These are phyloP conservation scores for Neurospora sp. DNA, from an alignment of 495 filamentous ascomycete species.

Conservation along the genomic window DNA sequence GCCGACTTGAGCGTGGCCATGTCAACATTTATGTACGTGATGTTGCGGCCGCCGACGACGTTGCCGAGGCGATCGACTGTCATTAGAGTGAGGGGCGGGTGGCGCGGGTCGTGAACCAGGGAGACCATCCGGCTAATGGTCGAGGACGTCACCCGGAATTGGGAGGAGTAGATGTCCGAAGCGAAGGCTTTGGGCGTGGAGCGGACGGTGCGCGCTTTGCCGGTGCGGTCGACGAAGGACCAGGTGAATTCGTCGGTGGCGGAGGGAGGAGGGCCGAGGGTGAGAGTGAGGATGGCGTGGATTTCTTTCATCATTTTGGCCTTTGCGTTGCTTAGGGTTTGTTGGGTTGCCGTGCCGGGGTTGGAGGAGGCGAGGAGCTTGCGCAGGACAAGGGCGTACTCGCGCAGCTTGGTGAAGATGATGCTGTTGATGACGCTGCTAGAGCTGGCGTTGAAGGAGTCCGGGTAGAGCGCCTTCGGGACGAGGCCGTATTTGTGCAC, in stretches of 20 bases:
- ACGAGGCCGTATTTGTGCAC: slow-evolving; percentile 79
- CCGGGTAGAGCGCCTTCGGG: slow-evolving; percentile 70
- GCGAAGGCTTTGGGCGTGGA: slow-evolving; percentile 61
- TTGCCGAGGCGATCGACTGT: slow-evolving; percentile 74
- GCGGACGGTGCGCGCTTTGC: slow-evolving; percentile 46
- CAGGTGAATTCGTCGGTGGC: slow-evolving; percentile 60
- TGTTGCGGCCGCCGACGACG: slow-evolving; percentile 55
- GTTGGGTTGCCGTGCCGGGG: slow-evolving; percentile 11
- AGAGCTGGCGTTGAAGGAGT: slow-evolving; percentile 64
- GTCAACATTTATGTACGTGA: slow-evolving; percentile 75
- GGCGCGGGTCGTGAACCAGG: slow-evolving; percentile 74
- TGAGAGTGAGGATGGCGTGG: slow-evolving; percentile 65
- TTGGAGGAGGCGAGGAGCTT: slow-evolving; percentile 26
- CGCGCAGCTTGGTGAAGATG: slow-evolving; percentile 77
- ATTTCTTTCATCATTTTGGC: slow-evolving; percentile 67
- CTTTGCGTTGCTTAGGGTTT: slow-evolving; percentile 43
- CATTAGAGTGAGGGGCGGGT: slow-evolving; percentile 57
- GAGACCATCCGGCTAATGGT: slow-evolving; percentile 56
- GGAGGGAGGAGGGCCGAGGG: slow-evolving; percentile 65
- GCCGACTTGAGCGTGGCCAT: slow-evolving; percentile 62
- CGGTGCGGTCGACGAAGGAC: slow-evolving; percentile 63
- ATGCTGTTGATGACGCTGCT: slow-evolving; percentile 60
- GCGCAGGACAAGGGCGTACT: slow-evolving; percentile 61
- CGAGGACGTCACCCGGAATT: slow-evolving; percentile 38
- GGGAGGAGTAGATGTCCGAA: slow-evolving; percentile 37